Conservation (phyloP, 1,139 yeast species). For the Yueomyces sp. region DNA sequence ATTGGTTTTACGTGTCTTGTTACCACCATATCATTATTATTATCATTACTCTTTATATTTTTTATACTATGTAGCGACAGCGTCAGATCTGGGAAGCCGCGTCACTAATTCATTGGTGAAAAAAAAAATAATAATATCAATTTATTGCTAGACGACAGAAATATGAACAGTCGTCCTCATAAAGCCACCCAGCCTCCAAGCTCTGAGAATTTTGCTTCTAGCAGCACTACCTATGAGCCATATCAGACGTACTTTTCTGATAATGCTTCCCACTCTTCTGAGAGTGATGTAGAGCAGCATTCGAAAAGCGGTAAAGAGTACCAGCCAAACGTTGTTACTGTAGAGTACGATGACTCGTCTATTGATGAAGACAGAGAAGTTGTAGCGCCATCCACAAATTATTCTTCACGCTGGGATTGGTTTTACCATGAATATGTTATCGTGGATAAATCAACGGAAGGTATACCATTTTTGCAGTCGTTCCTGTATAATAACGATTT, state of each 20-base stretch:
- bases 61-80: too few relatives aligned
- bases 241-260: neutral
- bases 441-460: slow-evolving; percentile 16
- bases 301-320: neutral
- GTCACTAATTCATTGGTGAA: too few relatives aligned
- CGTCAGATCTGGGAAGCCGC: too few relatives aligned
- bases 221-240: neutral
- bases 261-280: neutral
- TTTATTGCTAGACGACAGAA: too few relatives aligned
- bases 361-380: neutral
- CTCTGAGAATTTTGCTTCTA: too few relatives aligned
- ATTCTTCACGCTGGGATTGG: slow-evolving; percentile 13
- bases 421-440: slow-evolving; percentile 14
- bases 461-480: slow-evolving; percentile 29
- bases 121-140: too few relatives aligned
- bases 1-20: too few relatives aligned
- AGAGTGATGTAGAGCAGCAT: neutral
- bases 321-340: neutral
- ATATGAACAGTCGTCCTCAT: too few relatives aligned
- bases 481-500: slow-evolving; percentile 62
- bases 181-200: too few relatives aligned
- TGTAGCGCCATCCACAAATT: slow-evolving; percentile 1
- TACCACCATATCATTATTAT: too few relatives aligned
- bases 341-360: neutral
- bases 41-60: too few relatives aligned